phyloP scores from a whole-genome alignment of 208 protist species.

The Naegleria fowleri region DNA sequence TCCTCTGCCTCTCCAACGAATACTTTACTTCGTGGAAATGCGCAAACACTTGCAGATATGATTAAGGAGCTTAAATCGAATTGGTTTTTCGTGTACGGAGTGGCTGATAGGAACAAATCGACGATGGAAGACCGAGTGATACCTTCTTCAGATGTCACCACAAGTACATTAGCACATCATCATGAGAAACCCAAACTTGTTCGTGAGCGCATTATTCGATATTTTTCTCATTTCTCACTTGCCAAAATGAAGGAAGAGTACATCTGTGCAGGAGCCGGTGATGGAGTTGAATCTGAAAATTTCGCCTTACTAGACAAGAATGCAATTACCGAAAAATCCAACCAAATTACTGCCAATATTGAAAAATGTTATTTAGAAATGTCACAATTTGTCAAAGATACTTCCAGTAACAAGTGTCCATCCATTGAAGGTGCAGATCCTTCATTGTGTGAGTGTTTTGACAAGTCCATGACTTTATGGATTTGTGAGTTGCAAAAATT shows the following conservation, averaged over 20 bases:
- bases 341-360: neutral
- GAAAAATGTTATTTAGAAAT: neutral
- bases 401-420: neutral
- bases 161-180: neutral
- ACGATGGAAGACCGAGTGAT: neutral
- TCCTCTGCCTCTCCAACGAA: no score
- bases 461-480: neutral
- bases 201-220: neutral
- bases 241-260: neutral
- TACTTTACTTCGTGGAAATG: no score
- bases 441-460: neutral
- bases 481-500: neutral
- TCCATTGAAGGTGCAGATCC: neutral
- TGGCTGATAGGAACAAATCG: neutral
- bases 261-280: neutral
- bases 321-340: neutral
- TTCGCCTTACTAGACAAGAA: no score
- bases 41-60: neutral
- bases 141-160: neutral
- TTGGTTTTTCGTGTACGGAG: neutral
- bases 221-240: neutral
- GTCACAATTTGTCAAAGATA: neutral
- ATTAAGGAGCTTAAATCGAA: neutral
- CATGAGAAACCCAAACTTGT: neutral
- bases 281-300: neutral